These are phyloP conservation scores for Pleurotus sapidus DNA, from an alignment of 768 basidiomycete genomes.

Conservation along the genomic window DNA sequence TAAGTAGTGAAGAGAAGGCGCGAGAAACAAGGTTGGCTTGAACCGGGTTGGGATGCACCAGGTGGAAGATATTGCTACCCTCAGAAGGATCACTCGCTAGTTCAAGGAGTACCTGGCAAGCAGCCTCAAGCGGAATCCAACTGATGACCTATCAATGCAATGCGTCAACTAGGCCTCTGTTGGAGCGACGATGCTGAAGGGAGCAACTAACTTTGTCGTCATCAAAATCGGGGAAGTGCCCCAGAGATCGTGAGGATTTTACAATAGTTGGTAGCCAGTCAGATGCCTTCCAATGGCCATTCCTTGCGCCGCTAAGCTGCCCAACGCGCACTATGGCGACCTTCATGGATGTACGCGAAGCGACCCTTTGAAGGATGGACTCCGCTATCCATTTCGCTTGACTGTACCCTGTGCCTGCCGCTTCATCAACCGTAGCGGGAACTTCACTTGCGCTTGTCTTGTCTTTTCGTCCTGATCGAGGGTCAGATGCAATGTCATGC, in stretches of 20 bases:
- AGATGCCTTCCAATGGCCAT: conserved; percentile 33
- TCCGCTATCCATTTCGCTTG: conserved; percentile 44
- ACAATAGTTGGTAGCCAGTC: conserved; percentile 35
- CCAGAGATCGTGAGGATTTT: conserved; percentile 27
- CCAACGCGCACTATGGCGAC: conserved; percentile 30
- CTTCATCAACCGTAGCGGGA: neutral
- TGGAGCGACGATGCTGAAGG: neutral
- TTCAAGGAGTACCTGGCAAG: conserved; percentile 16
- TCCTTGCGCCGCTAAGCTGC: conserved; percentile 30
- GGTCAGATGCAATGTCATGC: conserved; percentile 8
- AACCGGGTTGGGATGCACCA: conserved; percentile 17
- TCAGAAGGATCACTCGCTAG: conserved; percentile 11
- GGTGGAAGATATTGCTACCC: conserved; percentile 8
- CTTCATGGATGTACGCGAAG: conserved; percentile 14
- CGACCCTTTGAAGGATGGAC: conserved; percentile 22
- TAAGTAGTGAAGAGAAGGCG: conserved; percentile 10
- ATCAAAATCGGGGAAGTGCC: conserved; percentile 23
- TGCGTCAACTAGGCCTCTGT: neutral
- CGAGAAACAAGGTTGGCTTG: conserved; percentile 9
- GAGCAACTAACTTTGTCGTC: conserved; percentile 17
- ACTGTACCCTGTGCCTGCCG: conserved; percentile 26
- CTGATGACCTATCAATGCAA: conserved; percentile 5
- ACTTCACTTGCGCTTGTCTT: neutral
- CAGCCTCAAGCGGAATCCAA: conserved; percentile 23
- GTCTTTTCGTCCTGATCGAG: neutral